These are phyloP conservation scores for Striga asiatica DNA, from an alignment of 257 asterid species.

Conservation along the genomic window DNA sequence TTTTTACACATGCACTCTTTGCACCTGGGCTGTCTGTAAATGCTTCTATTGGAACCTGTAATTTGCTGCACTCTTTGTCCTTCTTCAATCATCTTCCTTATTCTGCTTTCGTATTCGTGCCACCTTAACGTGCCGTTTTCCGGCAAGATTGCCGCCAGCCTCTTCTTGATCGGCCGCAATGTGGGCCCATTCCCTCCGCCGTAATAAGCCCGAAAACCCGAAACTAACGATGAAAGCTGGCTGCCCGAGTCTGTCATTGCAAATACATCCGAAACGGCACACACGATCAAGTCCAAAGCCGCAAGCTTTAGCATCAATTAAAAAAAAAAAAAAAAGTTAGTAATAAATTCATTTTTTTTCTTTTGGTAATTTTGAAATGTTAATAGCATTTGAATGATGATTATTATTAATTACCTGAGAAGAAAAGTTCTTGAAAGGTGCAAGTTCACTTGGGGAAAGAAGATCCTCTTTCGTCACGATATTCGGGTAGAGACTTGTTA, in stretches of 20 bases:
- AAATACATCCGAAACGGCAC: conserved; percentile 80
- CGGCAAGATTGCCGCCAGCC: conserved; percentile 66
- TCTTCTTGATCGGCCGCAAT: conserved; percentile 76
- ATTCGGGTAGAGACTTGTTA: conserved; percentile 59
- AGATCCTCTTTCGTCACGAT: conserved; percentile 76
- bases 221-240: conserved; percentile 82
- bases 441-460: conserved; percentile 61
- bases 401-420: conserved; percentile 57
- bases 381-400: no score
- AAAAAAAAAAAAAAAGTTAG: not conserved
- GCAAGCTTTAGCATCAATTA: conserved; percentile 44
- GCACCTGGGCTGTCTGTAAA: conserved; percentile 65
- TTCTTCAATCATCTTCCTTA: conserved; percentile 73
- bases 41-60: conserved; percentile 41
- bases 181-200: conserved; percentile 75
- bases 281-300: conserved; percentile 79
- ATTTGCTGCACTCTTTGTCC: conserved; percentile 47
- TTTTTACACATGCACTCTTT: conserved; percentile 75
- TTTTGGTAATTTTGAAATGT: no score
- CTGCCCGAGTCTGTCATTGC: conserved; percentile 93
- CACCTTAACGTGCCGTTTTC: conserved; percentile 48
- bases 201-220: conserved; percentile 73
- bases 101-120: conserved; percentile 47
- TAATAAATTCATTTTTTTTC: no score
- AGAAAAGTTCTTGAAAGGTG: conserved; percentile 70